These are phyloP conservation scores for Rhizophora mangle DNA, from an alignment of 345 rosid species.

Conservation along the genomic window DNA sequence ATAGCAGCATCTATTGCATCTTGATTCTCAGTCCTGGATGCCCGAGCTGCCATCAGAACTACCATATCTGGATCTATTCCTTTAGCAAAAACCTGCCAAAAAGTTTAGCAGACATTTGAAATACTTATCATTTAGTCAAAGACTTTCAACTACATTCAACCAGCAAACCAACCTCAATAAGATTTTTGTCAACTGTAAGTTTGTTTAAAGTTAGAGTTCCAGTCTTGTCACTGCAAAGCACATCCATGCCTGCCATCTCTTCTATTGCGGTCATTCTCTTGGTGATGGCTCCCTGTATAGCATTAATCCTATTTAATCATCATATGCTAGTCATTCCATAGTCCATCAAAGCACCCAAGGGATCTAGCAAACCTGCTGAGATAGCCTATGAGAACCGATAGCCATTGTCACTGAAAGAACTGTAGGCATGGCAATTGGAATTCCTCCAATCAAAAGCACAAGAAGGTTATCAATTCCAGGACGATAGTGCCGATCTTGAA, in stretches of 20 bases:
- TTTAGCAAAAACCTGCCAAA: constrained; percentile 74
- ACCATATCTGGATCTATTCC: constrained; percentile 87
- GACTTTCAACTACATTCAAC: too few relatives aligned
- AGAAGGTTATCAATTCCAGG: constrained; percentile 99
- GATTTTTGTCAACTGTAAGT: constrained; percentile 92
- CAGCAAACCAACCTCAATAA: constrained; percentile 66
- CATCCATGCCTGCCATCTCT: constrained; percentile 99
- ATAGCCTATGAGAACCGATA: constrained; percentile 88
- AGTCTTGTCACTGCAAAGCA: constrained; percentile 97
- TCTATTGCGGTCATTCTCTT: constrained; percentile 99
- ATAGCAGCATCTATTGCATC: constrained; percentile 97
- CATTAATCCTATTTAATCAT: constrained; percentile 12
- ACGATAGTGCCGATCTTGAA: constrained; percentile 84
- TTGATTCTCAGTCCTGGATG: constrained; percentile 89
- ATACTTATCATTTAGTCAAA: not conserved
- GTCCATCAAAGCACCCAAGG: constrained; percentile 7
- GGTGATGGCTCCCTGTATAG: constrained; percentile 89
- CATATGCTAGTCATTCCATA: constrained; percentile 6
- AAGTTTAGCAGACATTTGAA: constrained; percentile 21
- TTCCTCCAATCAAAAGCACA: constrained; percentile 96
- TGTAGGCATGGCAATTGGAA: constrained; percentile 99
- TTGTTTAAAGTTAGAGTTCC: constrained; percentile 96
- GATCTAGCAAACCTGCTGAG: constrained; percentile 74
- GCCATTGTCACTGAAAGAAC: constrained; percentile 99
- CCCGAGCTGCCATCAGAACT: constrained; percentile 94